Evolutionary conservation across 768 basidiomycete genomes (phyloP), one percentile per base, ranked within the genome.

Genomic region (Sistotremastrum niveocremeum): DNA sequence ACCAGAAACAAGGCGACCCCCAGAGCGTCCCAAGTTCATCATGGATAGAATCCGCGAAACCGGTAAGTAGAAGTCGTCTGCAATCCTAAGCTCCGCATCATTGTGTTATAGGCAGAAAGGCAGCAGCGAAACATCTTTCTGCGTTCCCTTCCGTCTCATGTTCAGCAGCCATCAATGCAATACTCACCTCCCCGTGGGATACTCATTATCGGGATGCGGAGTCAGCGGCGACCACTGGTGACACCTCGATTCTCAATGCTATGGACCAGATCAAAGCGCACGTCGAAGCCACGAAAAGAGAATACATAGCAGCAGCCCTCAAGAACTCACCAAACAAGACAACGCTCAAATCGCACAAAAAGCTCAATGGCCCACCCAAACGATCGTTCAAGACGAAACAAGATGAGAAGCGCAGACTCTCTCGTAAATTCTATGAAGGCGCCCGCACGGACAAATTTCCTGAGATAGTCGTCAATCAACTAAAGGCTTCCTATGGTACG

Each of bases 361-460:
- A 53, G 47, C 34, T 34, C 31, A 29, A 39, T 11, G 30, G 37
- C 6, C 74, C 75, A 52, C 67, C 69, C 2, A 49, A 50, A 0
- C 55, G 58, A 5, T 54, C 59, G 1, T 76, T 77, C 42, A 66
- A 71, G 51, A 41, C 42, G 7, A 65, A 75, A 5, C 76, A 77
- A 49, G 72, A 78, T 48, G 53, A 59, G 7, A 55, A 75, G 4
- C 67, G 75, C 11, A 41, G 48, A 4, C 52, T 72, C 31, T 74
- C 76, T 2, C 56, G 56, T 41, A 51, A 57, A n/a, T 76, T 76
- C 49, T 20, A 20, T 20, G 20, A 20, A 20, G 20, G 48, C 54
- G 6, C 52, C 59, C 7, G 50, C 43, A 5, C 72, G 71, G 1
- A 38, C 46, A 32, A 37, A 41, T 4, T 42, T 48, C 6, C 52